Conservation (phyloP, 305 asterid genomes). For the Fraxinus dipetala region DNA sequence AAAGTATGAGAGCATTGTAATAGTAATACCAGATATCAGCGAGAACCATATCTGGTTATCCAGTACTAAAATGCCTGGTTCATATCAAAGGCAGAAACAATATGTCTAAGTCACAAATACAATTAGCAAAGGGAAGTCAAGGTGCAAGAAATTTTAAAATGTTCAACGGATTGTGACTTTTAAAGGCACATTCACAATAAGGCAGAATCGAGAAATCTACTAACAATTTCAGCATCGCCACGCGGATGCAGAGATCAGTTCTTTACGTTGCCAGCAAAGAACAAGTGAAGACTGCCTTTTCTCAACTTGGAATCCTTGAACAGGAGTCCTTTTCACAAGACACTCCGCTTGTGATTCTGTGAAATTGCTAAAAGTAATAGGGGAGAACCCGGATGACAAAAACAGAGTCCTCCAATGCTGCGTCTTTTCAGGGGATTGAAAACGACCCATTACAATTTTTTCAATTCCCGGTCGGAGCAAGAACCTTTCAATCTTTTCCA, state of each 20-base stretch:
- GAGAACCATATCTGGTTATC: constrained; percentile 32
- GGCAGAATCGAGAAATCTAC: constrained; percentile 18
- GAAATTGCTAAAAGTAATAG: constrained; percentile 71
- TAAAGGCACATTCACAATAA: constrained; percentile 34
- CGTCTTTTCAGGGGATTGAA: constrained; percentile 57
- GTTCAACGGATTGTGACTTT: constrained; percentile 22
- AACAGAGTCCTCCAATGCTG: constrained; percentile 88
- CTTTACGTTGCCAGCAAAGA: constrained; percentile 92
- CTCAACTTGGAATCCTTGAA: constrained; percentile 82
- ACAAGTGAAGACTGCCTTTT: constrained; percentile 83
- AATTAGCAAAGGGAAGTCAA: constrained; percentile 30
- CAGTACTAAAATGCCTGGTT: constrained; percentile 33
- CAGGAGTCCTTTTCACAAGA: constrained; percentile 77
- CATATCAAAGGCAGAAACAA: constrained; percentile 21
- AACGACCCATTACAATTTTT: constrained; percentile 51
- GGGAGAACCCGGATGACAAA: constrained; percentile 77
- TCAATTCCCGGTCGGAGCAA: constrained; percentile 78
- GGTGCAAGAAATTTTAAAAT: constrained; percentile 35
- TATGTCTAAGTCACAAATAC: constrained; percentile 30
- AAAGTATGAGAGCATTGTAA: constrained; percentile 20
- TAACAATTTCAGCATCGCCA: constrained; percentile 69
- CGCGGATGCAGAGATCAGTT: constrained; percentile 88
- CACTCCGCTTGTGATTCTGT: constrained; percentile 91
- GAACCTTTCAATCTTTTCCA: constrained; percentile 86
- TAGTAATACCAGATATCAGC: constrained; percentile 22